Evolutionary conservation across 768 basidiomycete genomes (phyloP).

Genomic region (Mrakia blollopis): DNA sequence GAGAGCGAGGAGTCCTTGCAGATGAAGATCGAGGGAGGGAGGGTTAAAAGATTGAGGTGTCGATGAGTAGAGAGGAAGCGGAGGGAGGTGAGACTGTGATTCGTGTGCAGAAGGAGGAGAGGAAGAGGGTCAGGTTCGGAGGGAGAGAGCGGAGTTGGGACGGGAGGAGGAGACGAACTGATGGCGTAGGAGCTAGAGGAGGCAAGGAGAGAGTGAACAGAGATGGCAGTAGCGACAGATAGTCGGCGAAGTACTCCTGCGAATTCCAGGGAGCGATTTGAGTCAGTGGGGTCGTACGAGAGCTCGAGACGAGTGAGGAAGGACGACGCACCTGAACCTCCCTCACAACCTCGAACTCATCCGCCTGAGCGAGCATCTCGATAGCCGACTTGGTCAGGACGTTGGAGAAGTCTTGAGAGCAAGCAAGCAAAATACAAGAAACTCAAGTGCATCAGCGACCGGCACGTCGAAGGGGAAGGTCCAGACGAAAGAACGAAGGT

Average conservation of each 20-base stretch:
- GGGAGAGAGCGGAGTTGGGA: conserved; percentile 65
- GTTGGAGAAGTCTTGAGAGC: conserved; percentile 96
- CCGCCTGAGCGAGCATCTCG: conserved; percentile 85
- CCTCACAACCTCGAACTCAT: conserved; percentile 91
- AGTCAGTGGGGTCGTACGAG: conserved; percentile 22
- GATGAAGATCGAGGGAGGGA: conserved; percentile 65
- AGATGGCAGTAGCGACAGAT: conserved; percentile 75
- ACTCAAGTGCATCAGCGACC: too few species aligned
- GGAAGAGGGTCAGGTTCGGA: conserved; percentile 45
- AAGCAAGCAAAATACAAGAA: neutral
- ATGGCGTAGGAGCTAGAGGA: conserved; percentile 55
- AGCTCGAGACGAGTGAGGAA: neutral
- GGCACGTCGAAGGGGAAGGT: neutral
- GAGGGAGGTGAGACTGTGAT: conserved; percentile 38
- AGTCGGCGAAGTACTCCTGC: conserved; percentile 95
- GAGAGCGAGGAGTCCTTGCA: conserved; percentile 76
- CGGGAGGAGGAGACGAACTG: conserved; percentile 38
- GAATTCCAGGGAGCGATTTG: neutral
- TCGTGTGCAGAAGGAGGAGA: neutral
- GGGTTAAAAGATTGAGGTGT: conserved; percentile 35
- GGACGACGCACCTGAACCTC: conserved; percentile 77
- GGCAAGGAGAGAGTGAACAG: conserved; percentile 80
- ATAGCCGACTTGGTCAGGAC: conserved; percentile 82
- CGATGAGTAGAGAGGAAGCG: conserved; percentile 21
- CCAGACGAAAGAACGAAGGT: neutral